Conservation (phyloP, 192 early-diverging fungal genomes). For the Diversispora epigaea region DNA sequence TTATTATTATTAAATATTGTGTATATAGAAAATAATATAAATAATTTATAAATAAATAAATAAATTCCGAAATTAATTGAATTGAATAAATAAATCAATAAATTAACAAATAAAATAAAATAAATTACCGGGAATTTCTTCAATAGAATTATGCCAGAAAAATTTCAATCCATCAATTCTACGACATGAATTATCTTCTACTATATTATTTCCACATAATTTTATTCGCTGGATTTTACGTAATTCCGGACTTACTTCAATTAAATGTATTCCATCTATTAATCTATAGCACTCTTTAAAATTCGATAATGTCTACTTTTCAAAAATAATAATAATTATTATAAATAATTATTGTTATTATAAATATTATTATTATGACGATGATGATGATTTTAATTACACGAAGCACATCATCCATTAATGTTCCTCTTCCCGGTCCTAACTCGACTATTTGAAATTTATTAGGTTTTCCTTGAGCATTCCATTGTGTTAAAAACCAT, state of each 20-base stretch:
- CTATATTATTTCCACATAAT: constrained; percentile 42
- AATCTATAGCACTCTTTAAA: constrained; percentile 67
- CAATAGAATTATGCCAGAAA: constrained; percentile 70
- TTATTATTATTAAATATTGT: background rate
- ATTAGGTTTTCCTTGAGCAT: constrained; percentile 60
- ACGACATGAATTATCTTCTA: constrained; percentile 31
- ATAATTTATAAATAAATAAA: background rate
- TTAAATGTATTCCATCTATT: constrained; percentile 70
- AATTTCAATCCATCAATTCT: constrained; percentile 49
- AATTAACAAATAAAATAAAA: background rate
- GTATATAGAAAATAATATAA: background rate
- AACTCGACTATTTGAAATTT: constrained; percentile 69
- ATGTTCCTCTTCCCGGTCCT: constrained; percentile 92
- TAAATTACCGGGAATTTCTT: constrained; percentile 55
- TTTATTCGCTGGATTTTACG: constrained; percentile 60
- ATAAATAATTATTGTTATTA: background rate
- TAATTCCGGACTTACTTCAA: constrained; percentile 83
- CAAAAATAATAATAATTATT: background rate
- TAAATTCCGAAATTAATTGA: background rate
- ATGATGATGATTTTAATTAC: constrained; percentile 47
- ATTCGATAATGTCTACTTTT: constrained; percentile 52
- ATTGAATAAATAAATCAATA: constrained; percentile 3
- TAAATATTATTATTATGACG: background rate
- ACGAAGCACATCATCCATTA: constrained; percentile 89
- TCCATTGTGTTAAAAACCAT: constrained; percentile 87